Conservation (phyloP, 805 yeast genomes). For the Candida koratica region DNA sequence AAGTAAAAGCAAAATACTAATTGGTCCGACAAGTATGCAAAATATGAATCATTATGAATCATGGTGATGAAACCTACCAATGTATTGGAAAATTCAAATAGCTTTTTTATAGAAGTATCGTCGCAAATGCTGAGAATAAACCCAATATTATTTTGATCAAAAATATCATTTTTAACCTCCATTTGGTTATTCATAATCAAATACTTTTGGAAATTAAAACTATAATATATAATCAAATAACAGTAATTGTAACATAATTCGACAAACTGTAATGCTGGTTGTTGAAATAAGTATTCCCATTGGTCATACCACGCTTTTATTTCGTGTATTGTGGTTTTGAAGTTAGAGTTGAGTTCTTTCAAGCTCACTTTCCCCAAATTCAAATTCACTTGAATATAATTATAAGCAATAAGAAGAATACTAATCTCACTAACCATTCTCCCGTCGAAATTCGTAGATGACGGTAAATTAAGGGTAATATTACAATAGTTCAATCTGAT, state of each 20-base stretch:
- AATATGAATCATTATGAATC: constrained; percentile 50
- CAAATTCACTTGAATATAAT: constrained; percentile 45
- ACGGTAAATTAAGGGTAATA: constrained; percentile 50
- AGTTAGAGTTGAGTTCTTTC: constrained; percentile 23
- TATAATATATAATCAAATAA: constrained; percentile 46
- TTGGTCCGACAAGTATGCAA: constrained; percentile 70
- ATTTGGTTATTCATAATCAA: constrained; percentile 8
- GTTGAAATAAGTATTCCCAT: constrained; percentile 67
- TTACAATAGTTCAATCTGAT: constrained; percentile 56
- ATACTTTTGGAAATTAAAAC: constrained; percentile 27
- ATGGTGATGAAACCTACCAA: constrained; percentile 39
- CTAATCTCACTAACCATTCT: constrained; percentile 75
- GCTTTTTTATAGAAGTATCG: constrained; percentile 26
- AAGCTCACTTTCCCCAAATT: constrained; percentile 15
- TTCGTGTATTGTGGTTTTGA: constrained; percentile 41
- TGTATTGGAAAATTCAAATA: constrained; percentile 40
- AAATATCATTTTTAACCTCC: constrained; percentile 11
- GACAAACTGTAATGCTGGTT: constrained; percentile 70
- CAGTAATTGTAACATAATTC: constrained; percentile 67
- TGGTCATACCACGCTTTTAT: constrained; percentile 59
- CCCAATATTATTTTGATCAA: constrained; percentile 21
- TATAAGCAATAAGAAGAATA: constrained; percentile 54
- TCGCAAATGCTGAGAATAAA: constrained; percentile 24
- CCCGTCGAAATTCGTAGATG: constrained; percentile 77
- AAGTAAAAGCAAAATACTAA: constrained; percentile 52